Evolutionary conservation across 805 yeast species (phyloP), one percentile per base, ranked within the genome.

Genomic region (Candida sithepensis): DNA sequence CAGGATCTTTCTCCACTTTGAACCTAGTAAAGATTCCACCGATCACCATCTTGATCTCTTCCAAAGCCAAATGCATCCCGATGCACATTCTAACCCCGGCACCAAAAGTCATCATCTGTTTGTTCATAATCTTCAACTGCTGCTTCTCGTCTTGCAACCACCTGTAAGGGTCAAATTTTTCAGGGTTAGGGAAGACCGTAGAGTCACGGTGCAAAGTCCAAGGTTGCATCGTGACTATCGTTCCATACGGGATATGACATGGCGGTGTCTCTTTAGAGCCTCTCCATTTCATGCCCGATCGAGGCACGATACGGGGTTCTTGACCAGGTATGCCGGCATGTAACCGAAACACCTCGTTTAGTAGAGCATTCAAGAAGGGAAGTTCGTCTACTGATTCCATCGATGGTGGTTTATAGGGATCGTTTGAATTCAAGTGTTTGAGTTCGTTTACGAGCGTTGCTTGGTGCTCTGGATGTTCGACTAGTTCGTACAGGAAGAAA

Each of bases 31-130:
- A 77, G 18, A 84, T 60, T 48, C 73, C 72, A 8, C 82, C 78
- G 22, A 79, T 57, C 13, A 76, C 73, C 40, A 82, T 56, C 59
- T 82, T 84, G 72, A 84, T 81, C 59, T 84, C 90, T 36, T 77
- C 75, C 16, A 77, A 63, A 0, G 90, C 90, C 38, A 84, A 61
- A 58, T 84, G 74, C 80, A 81, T 75, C 0, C 91, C 91, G 44
- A 84, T 67, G 57, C 91, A 85, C 89, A 83, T 83, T 53, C 89
- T 68, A 20, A 81, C 71, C 2, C 91, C 91, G 37, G 80, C 77
- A 1, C 91, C 90, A 68, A 85, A 85, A 1, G 85, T 81, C 74
- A 83, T 75, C 72, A 83, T 76, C 53, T 71, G 70, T 45, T 68
- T 72, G 47, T 72, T 71, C 79, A 81, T 82, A 6, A 45, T 47